Percentiles rank a stretch among this genome's conserved stretches.
Evolutionary conservation across 2,329 filamentous ascomycete species (phyloP).

Genomic region (Fusarium ramigenum): DNA sequence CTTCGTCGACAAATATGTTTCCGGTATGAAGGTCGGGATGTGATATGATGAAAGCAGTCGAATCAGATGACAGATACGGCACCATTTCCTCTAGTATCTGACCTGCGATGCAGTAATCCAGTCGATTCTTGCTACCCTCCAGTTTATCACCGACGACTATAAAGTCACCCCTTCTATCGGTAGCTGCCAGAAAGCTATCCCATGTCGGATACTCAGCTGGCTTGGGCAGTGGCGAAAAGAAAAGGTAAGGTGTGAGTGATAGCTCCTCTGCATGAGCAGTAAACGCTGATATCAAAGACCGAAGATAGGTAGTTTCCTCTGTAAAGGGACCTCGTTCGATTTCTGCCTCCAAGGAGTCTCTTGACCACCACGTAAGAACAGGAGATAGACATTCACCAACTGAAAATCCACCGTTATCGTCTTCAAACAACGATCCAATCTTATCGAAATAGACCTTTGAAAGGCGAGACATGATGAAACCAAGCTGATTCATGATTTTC

Average conservation of each 20-base stretch:
- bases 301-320: rapidly evolving
- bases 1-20: background rate
- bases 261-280: background rate
- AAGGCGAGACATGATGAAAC: background rate
- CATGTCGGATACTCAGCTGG: background rate
- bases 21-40: background rate
- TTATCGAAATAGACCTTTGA: background rate
- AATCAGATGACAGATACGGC: rapidly evolving
- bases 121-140: background rate
- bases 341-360: background rate
- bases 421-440: background rate
- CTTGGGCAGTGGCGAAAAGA: background rate
- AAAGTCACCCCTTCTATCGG: background rate
- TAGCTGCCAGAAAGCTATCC: background rate
- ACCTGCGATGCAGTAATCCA: background rate
- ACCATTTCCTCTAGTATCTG: background rate
- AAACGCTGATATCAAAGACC: background rate
- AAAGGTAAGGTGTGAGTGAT: background rate
- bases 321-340: background rate
- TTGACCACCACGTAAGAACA: background rate
- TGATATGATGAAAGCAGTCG: background rate
- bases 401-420: background rate
- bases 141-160: background rate
- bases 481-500: background rate
- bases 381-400: background rate